phyloP scores from a whole-genome alignment of 83 land plant genomes.

The Thuja plicata region DNA sequence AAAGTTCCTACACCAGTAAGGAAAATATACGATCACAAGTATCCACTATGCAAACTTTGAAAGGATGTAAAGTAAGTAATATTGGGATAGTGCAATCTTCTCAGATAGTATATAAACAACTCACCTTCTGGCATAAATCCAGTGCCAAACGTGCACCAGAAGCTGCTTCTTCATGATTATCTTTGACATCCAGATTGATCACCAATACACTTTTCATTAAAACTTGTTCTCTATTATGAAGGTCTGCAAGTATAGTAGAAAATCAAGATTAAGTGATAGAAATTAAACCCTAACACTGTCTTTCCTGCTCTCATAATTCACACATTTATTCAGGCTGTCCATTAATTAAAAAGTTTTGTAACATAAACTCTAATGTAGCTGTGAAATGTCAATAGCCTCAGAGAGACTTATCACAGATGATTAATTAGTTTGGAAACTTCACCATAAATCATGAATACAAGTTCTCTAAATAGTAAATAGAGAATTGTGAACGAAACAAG shows the following conservation, averaged over 20 bases:
- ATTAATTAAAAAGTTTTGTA: neutral
- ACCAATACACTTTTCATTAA: conserved; percentile 86
- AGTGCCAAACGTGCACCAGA: conserved; percentile 77
- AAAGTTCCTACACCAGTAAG: neutral
- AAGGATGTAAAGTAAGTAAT: neutral
- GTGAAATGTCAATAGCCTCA: neutral
- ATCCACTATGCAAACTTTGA: neutral
- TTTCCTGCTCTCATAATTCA: neutral
- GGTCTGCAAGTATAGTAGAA: conserved; percentile 60
- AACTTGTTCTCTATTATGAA: conserved; percentile 70
- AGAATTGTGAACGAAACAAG: neutral
- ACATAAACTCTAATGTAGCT: neutral
- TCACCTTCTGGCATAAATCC: conserved; percentile 87
- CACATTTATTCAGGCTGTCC: neutral
- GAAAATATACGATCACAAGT: neutral
- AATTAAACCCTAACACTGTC: neutral
- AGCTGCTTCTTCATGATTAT: conserved; percentile 99
- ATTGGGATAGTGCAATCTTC: neutral
- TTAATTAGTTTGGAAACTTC: neutral
- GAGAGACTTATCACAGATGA: neutral
- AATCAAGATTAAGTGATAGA: neutral
- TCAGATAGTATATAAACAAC: conserved; percentile 9
- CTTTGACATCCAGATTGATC: conserved; percentile 94
- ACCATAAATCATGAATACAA: neutral
- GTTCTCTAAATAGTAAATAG: neutral